Evolutionary conservation across 73 alveolate species (phyloP).

Genomic region (Tetrahymena elliotti): DNA sequence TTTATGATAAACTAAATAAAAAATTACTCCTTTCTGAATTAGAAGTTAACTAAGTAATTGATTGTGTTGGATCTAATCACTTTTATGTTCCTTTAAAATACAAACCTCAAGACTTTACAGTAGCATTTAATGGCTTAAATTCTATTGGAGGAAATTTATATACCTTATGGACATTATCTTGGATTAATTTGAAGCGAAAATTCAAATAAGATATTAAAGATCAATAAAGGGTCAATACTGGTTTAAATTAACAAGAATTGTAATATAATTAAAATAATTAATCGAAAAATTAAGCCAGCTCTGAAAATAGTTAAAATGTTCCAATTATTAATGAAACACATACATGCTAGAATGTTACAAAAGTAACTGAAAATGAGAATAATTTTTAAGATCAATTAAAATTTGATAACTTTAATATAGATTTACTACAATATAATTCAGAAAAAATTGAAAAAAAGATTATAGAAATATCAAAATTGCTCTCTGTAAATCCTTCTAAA

Average conservation of each 20-base stretch:
- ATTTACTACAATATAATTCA: background rate
- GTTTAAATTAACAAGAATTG: too few species aligned
- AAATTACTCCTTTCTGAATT: background rate
- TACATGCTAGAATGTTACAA: background rate
- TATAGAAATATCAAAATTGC: background rate
- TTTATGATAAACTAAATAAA: background rate
- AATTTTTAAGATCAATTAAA: too few species aligned
- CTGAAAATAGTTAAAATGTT: background rate
- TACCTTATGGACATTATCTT: background rate
- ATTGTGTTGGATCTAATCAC: background rate
- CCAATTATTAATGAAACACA: too few species aligned
- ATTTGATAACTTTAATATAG: background rate
- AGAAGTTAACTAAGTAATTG: background rate
- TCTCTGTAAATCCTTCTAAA: background rate
- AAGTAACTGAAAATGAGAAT: background rate
- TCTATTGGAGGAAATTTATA: background rate
- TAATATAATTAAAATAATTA: too few species aligned
- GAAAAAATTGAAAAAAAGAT: background rate
- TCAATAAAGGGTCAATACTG: background rate
- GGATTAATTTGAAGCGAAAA: background rate
- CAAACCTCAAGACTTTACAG: background rate
- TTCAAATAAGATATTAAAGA: background rate
- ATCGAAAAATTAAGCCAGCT: too few species aligned
- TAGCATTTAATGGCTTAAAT: background rate
- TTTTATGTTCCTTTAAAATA: background rate